These are phyloP conservation scores for Hylodesmum podocarpum DNA, from an alignment of 306 rosid species.

Conservation along the genomic window DNA sequence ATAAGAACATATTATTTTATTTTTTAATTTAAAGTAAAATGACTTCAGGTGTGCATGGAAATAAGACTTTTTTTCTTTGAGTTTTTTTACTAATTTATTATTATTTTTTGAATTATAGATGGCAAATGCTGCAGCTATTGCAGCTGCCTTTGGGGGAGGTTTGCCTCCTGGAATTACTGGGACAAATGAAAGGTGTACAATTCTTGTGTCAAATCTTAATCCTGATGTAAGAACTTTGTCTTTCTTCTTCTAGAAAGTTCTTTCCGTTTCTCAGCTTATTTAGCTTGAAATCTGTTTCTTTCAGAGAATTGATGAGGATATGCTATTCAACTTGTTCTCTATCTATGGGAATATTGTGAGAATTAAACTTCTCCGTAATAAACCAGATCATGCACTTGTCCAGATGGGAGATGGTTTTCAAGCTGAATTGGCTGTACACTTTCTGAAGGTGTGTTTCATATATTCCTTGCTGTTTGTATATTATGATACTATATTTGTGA, in stretches of 20 bases:
- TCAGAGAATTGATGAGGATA: slow-evolving; percentile 93
- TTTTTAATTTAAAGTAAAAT: background rate
- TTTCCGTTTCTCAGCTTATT: background rate
- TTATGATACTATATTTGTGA: background rate
- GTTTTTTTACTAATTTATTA: background rate
- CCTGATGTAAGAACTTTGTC: slow-evolving; percentile 68
- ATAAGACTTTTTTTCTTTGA: background rate
- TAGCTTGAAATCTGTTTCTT: slow-evolving; percentile 32
- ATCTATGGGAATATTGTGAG: slow-evolving; percentile 90
- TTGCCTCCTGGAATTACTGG: slow-evolving; percentile 93
- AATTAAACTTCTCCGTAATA: slow-evolving; percentile 87
- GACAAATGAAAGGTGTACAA: slow-evolving; percentile 90
- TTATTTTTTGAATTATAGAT: slow-evolving; percentile 45
- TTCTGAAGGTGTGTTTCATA: slow-evolving; percentile 68
- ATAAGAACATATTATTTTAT: background rate
- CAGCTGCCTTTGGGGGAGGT: slow-evolving; percentile 92
- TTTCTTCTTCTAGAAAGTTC: background rate
- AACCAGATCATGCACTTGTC: slow-evolving; percentile 91
- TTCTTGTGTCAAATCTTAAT: slow-evolving; percentile 79
- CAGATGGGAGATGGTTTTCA: slow-evolving; percentile 99
- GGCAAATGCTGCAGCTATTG: slow-evolving; percentile 88
- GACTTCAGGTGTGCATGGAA: background rate
- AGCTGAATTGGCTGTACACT: slow-evolving; percentile 92
- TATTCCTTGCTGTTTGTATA: background rate
- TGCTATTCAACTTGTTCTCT: slow-evolving; percentile 89